Conservation (phyloP, 2,329 filamentous ascomycete genomes). For the Neophaeococcomyces mojaviensis region DNA sequence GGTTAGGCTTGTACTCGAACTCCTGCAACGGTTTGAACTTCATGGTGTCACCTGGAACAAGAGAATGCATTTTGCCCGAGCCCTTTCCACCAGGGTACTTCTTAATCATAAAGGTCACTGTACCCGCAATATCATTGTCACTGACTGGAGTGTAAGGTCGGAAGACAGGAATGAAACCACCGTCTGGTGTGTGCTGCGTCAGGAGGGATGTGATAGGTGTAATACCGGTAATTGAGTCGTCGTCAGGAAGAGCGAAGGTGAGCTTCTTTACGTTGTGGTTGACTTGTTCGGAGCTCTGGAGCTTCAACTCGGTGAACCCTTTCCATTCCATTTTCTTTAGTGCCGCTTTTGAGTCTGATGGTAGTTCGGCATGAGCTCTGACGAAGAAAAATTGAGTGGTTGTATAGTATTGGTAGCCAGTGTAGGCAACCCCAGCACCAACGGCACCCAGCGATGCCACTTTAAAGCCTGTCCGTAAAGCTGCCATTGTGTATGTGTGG, state of each 20-base stretch:
- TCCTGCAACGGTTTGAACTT: constrained; percentile 51
- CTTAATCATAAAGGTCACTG: constrained; percentile 60
- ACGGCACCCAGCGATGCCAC: not conserved
- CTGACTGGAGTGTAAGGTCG: constrained; percentile 62
- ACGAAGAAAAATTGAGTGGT: constrained; percentile 15
- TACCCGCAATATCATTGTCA: constrained; percentile 47
- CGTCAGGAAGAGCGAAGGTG: constrained; percentile 48
- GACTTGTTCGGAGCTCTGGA: constrained; percentile 46
- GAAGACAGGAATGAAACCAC: constrained; percentile 51
- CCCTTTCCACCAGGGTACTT: constrained; percentile 59
- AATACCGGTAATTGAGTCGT: constrained; percentile 43
- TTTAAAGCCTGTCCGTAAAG: constrained; percentile 4
- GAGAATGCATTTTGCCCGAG: constrained; percentile 58
- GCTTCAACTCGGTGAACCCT: constrained; percentile 40
- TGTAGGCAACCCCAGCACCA: constrained; percentile 9
- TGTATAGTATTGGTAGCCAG: constrained; percentile 15
- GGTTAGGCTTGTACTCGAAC: constrained; percentile 46
- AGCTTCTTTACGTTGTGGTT: constrained; percentile 55
- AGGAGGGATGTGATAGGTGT: constrained; percentile 44
- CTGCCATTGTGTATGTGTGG: constrained; percentile 3
- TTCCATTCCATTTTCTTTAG: constrained; percentile 23
- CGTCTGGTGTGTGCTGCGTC: constrained; percentile 52
- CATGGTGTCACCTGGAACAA: constrained; percentile 55
- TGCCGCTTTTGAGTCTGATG: constrained; percentile 20
- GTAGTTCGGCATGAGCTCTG: constrained; percentile 19